phyloP scores from a whole-genome alignment of 2,329 filamentous ascomycete genomes.

The Penicillium sp. region DNA sequence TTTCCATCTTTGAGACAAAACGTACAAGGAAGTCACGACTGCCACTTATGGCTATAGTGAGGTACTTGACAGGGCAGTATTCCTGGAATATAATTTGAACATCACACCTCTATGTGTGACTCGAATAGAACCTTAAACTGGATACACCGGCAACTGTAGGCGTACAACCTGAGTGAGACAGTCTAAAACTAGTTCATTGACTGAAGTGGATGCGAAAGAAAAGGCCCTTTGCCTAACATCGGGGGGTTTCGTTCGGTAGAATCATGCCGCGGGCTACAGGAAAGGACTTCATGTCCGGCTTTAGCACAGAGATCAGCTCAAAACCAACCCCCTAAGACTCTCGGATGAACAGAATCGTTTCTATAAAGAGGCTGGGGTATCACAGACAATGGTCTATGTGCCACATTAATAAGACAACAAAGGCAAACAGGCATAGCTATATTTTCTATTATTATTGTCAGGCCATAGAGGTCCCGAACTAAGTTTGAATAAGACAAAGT shows the following conservation, averaged over 20 bases:
- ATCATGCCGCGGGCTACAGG: background rate
- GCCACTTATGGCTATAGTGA: background rate
- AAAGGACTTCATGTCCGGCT: background rate
- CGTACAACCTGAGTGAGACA: slow-evolving; percentile 7
- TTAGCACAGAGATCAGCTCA: background rate
- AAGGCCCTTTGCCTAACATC: background rate
- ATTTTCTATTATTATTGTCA: background rate
- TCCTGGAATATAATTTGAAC: background rate
- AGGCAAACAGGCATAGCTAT: background rate
- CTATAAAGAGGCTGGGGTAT: background rate
- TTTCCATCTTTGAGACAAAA: background rate
- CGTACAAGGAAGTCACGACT: slow-evolving; percentile 5
- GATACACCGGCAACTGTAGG: background rate
- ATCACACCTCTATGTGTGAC: background rate
- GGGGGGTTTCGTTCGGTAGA: slow-evolving; percentile 1
- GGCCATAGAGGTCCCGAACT: background rate
- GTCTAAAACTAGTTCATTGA: background rate
- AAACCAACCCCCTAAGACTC: background rate
- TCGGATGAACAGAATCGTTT: background rate
- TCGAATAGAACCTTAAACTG: slow-evolving; percentile 6
- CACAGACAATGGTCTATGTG: slow-evolving; percentile 1
- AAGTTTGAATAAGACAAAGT: slow-evolving; percentile 2
- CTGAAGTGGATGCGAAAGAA: background rate
- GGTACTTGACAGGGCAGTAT: background rate
- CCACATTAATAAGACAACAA: background rate